These are phyloP conservation scores for Diplosphaera chodatii DNA, from an alignment of 139 green algal genomes.

Conservation along the genomic window DNA sequence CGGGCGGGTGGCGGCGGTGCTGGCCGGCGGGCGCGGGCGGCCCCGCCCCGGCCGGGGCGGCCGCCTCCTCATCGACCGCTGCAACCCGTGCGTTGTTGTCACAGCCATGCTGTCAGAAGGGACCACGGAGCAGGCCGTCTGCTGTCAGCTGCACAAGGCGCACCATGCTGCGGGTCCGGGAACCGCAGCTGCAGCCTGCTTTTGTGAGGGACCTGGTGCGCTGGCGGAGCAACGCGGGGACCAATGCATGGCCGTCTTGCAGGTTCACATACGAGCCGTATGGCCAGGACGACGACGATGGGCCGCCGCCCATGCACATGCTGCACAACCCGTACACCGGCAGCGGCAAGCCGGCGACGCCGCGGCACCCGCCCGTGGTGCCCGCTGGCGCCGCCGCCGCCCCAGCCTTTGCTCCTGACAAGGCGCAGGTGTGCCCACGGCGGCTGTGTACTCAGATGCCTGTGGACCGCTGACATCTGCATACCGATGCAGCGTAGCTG, in stretches of 20 bases:
- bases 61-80: constrained; percentile 43
- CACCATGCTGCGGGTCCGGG: no score
- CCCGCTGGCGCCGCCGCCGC: no score
- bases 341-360: background rate
- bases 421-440: no score
- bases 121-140: no score
- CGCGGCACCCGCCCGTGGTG: background rate
- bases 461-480: no score
- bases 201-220: no score
- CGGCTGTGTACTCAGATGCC: no score
- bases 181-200: no score
- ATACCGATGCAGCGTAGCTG: no score
- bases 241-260: background rate
- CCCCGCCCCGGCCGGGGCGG: constrained; percentile 50
- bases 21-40: constrained; percentile 12
- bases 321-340: background rate
- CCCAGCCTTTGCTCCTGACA: no score
- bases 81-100: constrained; percentile 15
- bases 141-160: background rate
- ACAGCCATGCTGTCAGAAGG: background rate
- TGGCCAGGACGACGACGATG: background rate
- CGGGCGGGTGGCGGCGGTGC: background rate
- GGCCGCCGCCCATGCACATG: background rate
- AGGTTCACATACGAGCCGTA: background rate
- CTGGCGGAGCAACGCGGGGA: no score